These are phyloP conservation scores for Crucihimalaya himalaica DNA, from an alignment of 345 rosid genomes.

Conservation along the genomic window DNA sequence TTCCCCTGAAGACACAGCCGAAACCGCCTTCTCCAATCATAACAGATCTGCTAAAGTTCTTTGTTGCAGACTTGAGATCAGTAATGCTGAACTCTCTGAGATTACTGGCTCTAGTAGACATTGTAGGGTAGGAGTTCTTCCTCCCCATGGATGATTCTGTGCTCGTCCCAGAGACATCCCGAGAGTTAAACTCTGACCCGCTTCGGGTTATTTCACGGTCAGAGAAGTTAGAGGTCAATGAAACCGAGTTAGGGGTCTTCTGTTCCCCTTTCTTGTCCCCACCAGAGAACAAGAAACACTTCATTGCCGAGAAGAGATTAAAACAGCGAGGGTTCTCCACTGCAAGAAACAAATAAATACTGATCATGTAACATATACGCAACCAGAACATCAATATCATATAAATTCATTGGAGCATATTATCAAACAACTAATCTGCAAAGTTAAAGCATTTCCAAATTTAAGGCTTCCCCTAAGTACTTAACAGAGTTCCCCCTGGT, in stretches of 20 bases:
- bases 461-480: not conserved
- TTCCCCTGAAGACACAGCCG: constrained; percentile 78
- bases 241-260: constrained; percentile 48
- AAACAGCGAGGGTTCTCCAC: constrained; percentile 32
- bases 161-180: constrained; percentile 57
- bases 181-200: constrained; percentile 66
- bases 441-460: not conserved
- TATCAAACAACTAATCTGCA: constrained; percentile 20
- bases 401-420: constrained; percentile 11
- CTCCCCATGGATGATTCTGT: constrained; percentile 62
- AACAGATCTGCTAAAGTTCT: constrained; percentile 77
- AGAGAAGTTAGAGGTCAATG: constrained; percentile 42
- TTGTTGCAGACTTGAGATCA: constrained; percentile 81
- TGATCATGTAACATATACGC: not conserved
- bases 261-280: constrained; percentile 61
- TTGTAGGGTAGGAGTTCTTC: constrained; percentile 51
- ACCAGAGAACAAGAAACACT: constrained; percentile 64
- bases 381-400: not conserved
- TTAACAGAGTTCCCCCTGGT: not conserved
- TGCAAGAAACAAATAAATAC: constrained; percentile 30
- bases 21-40: constrained; percentile 97
- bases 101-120: constrained; percentile 57
- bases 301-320: constrained; percentile 50
- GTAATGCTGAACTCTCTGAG: constrained; percentile 72
- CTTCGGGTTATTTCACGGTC: constrained; percentile 53